phyloP scores from a whole-genome alignment of 208 protist species.

The Trichomonas vaginalis region DNA sequence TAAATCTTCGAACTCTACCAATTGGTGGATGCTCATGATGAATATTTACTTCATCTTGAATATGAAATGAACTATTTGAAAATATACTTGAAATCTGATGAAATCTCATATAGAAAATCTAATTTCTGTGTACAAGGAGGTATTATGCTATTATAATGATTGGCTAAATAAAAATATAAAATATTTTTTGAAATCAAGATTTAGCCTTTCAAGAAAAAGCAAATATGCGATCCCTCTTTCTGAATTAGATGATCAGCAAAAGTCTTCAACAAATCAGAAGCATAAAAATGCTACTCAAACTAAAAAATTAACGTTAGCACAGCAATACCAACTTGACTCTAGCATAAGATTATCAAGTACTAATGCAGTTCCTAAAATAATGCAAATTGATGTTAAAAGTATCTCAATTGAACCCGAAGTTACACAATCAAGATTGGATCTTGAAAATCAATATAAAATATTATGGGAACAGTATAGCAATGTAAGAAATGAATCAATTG shows the following conservation, averaged over 20 bases:
- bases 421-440: neutral
- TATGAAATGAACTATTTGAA: no score
- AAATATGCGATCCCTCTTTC: neutral
- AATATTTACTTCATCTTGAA: no score
- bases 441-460: neutral
- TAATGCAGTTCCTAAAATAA: neutral
- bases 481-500: neutral
- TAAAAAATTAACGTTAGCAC: neutral
- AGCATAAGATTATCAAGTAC: neutral
- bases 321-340: neutral
- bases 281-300: neutral
- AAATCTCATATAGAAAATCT: no score
- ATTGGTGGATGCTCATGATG: no score
- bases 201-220: neutral
- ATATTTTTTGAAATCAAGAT: no score
- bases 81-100: no score
- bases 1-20: no score
- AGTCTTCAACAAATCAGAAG: neutral
- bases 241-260: neutral
- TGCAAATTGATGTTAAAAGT: neutral
- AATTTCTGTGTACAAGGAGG: no score
- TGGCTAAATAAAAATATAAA: no score
- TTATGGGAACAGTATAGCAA: neutral
- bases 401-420: neutral
- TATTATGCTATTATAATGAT: no score